phyloP scores from a whole-genome alignment of 73 alveolate species.

The Tetrahymena borealis region DNA sequence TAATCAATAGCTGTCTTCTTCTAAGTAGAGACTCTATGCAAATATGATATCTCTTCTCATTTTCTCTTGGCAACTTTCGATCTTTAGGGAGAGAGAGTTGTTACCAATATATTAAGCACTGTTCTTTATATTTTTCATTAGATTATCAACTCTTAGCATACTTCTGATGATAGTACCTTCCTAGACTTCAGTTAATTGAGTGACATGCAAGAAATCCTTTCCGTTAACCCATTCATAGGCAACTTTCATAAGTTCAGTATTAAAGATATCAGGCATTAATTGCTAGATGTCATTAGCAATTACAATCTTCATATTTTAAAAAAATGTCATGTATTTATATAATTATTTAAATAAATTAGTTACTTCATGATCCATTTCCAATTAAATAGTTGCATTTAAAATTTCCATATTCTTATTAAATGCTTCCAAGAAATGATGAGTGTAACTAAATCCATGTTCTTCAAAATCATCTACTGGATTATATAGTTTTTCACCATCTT shows the following conservation, averaged over 20 bases:
- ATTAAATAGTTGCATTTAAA: not conserved
- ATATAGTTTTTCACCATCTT: not conserved
- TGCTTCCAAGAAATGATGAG: slow-evolving; percentile 1
- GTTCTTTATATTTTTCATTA: slow-evolving; percentile 41
- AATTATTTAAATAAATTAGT: not conserved
- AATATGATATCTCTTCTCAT: slow-evolving; percentile 70
- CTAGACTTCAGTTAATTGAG: slow-evolving; percentile 22
- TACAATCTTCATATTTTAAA: not conserved
- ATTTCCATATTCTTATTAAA: not conserved
- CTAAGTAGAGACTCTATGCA: slow-evolving; percentile 65
- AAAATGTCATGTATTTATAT: not conserved
- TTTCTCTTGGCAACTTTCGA: slow-evolving; percentile 47
- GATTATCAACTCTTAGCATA: slow-evolving; percentile 42
- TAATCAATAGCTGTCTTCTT: not conserved
- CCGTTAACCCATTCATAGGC: slow-evolving; percentile 68
- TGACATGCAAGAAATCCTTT: slow-evolving; percentile 52
- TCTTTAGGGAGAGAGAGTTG: slow-evolving; percentile 33
- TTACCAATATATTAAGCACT: slow-evolving; percentile 59
- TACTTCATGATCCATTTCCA: slow-evolving; percentile 4
- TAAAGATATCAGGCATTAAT: slow-evolving; percentile 26
- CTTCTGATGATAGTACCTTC: slow-evolving; percentile 70
- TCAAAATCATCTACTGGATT: not conserved
- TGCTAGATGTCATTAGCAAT: not conserved
- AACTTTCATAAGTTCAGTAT: slow-evolving; percentile 43
- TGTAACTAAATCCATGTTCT: not conserved